Evolutionary conservation across 176 grass and related monocot genomes (phyloP).

Genomic region (Chrysopogon serrulatus): DNA sequence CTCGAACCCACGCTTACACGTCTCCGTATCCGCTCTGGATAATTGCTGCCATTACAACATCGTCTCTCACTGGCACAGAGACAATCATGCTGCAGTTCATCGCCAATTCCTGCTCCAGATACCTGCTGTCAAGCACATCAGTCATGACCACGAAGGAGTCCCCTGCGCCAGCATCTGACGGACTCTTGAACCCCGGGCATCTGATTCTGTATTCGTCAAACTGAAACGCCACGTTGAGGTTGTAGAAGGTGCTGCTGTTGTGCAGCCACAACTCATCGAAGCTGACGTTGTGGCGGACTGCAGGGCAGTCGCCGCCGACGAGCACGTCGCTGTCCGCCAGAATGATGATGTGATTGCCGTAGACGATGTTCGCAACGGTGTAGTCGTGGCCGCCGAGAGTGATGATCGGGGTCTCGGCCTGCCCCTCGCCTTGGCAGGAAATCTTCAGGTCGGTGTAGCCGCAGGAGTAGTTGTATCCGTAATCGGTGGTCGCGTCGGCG

Average conservation of each 20-base stretch:
- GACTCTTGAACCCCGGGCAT: rapidly evolving
- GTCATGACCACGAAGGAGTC: neutral
- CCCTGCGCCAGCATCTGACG: rapidly evolving
- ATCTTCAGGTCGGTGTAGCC: too few relatives aligned
- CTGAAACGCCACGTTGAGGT: neutral
- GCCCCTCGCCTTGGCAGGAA: neutral
- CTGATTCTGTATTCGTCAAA: neutral
- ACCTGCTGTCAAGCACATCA: rapidly evolving
- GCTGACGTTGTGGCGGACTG: neutral
- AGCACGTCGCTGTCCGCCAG: neutral
- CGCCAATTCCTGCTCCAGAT: rapidly evolving
- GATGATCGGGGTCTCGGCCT: rapidly evolving
- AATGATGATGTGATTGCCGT: neutral
- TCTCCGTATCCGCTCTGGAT: neutral
- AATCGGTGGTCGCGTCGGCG: rapidly evolving
- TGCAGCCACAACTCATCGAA: neutral
- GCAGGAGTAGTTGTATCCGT: neutral
- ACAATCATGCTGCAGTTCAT: rapidly evolving
- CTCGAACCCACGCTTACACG: neutral
- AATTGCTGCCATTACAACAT: too few relatives aligned
- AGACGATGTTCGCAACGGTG: neutral
- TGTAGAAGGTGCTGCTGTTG: rapidly evolving
- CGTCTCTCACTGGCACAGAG: neutral
- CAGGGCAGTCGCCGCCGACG: neutral
- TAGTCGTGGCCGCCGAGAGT: neutral